Base-by-base conservation (phyloP, 2,329 filamentous ascomycete genomes). In the Penicillium olsonii region DNA sequence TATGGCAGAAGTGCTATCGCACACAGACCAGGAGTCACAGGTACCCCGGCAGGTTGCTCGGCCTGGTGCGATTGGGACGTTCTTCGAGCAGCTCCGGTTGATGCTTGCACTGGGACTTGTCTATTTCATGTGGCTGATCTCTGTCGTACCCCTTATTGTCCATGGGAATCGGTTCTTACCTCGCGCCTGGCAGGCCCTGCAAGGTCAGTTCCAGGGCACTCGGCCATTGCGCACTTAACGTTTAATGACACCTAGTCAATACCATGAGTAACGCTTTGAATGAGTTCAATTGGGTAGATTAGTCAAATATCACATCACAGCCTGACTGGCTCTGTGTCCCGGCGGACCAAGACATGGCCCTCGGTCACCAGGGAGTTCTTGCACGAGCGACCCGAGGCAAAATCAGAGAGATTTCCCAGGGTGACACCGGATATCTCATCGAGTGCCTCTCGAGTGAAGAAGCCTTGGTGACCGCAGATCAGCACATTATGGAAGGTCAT, bases 401-500 rank as follows among this genome's bases (percentile, higher is more conserved):
- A 69, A 50, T 69, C 65, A 15, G 58, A 71, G 3, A 85, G 61
- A 63, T 87, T 87, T 48, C 70, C 67, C 52, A 87, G 59, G 1
- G 84, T 87, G 44, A 75, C 79, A 38, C 79, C 76, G 2, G 84
- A 78, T 59, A 87, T 88, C 68, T 86, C 83, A 7, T 72, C 71
- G 41, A 88, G 68, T 1, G 85, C 85, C 68, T 87, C 84, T 27
- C 79, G 71, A 5, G 84, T 87, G 59, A 88, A 85, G 69, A 87
- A 88, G 1, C 82, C 85, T 71, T 87, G 85, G 58, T 88, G 85
- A 0, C 84, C 84, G 55, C 80, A 84, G 51, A 88, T 71, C 37
- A 88, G 66, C 3, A 86, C 84, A 54, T 87, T 87, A 51, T 79
- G 84, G 59, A 87, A 87, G 0, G 84, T 87, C 69, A 84, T 81